These are phyloP conservation scores for Penicillium cosmopolitanum DNA, from an alignment of 495 filamentous ascomycete genomes.

Conservation along the genomic window DNA sequence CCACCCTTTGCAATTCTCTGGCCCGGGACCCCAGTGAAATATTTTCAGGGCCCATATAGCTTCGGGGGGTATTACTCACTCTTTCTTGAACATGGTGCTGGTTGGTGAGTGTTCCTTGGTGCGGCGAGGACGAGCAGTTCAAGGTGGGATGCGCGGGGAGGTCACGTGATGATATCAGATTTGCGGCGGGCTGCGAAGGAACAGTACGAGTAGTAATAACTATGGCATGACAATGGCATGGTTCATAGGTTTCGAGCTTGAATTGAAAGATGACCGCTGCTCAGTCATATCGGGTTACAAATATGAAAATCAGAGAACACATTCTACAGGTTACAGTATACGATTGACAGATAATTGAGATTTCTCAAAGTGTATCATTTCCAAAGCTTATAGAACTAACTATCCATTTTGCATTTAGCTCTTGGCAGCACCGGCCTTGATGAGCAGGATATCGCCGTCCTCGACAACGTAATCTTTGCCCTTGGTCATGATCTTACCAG, in stretches of 20 bases:
- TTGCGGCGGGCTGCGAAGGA: neutral
- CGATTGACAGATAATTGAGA: slow-evolving; percentile 3
- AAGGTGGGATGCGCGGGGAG: slow-evolving; percentile 40
- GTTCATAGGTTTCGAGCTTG: no score
- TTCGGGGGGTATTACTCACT: slow-evolving; percentile 53
- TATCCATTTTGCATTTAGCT: slow-evolving; percentile 44
- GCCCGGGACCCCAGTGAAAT: no score
- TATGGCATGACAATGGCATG: neutral
- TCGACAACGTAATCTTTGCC: slow-evolving; percentile 89
- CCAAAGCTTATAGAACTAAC: slow-evolving; percentile 20
- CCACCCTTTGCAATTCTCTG: no score
- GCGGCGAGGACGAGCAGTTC: slow-evolving; percentile 17
- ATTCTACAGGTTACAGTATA: neutral
- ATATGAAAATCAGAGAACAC: neutral
- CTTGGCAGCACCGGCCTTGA: slow-evolving; percentile 97
- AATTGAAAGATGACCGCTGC: no score
- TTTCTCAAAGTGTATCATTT: slow-evolving; percentile 19
- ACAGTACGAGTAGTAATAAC: neutral
- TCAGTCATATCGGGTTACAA: no score
- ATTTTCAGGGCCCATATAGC: neutral
- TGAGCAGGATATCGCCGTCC: slow-evolving; percentile 68
- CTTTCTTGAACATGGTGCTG: slow-evolving; percentile 85
- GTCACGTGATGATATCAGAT: slow-evolving; percentile 33
- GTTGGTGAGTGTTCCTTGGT: slow-evolving; percentile 22
- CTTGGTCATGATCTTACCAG: slow-evolving; percentile 97